Evolutionary conservation across 2,329 filamentous ascomycete genomes (phyloP), one percentile per base, ranked within the genome.

Genomic region (Monosporascus sp.): DNA sequence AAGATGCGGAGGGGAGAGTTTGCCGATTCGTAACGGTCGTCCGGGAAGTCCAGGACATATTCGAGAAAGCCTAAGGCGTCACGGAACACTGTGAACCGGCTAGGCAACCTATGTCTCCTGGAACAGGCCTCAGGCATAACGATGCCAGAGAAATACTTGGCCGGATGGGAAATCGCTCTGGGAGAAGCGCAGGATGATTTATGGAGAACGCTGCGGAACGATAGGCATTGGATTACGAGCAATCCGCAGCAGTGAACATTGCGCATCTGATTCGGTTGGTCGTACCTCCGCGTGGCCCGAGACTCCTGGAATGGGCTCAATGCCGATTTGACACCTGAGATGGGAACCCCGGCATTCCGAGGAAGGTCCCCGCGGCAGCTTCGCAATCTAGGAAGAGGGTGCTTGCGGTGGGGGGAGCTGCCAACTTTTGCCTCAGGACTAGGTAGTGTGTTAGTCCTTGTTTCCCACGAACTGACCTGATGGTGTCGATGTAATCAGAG

Each of bases 401-500:
- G 56, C 19, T 48, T 61, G 60, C 49, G 64, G 61, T 16, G 61
- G 53, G 48, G 48, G 51, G 55, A 14, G 58, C 48, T 27, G 72
- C 70, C 71, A 77, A 72, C 61, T 76, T 77, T 59, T 74, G 72
- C 56, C 74, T 69, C 53, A 76, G 55, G 49, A 76, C 74, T 76
- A 50, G 51, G 47, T 22, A 52, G 26, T 37, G 44, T 37, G 17
- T 50, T 48, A 16, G 51, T 41, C 34, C 64, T 51, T 58, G 60
- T 50, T 57, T 59, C 27, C 27, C 27, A 14, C 9, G 27, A 31
- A 11, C 9, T 14, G 31, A 34, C 31, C 9, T 34, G 54, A 54
- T 40, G 51, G 57, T 17, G 66, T 70, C 51, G 70, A 59, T 27
- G 4, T 41, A 41, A 3, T 26, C 20, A 5, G 41, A 40, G 48